These are phyloP conservation scores for Amborella trichopoda DNA, from an alignment of 164 flowering plant genomes.

Conservation along the genomic window DNA sequence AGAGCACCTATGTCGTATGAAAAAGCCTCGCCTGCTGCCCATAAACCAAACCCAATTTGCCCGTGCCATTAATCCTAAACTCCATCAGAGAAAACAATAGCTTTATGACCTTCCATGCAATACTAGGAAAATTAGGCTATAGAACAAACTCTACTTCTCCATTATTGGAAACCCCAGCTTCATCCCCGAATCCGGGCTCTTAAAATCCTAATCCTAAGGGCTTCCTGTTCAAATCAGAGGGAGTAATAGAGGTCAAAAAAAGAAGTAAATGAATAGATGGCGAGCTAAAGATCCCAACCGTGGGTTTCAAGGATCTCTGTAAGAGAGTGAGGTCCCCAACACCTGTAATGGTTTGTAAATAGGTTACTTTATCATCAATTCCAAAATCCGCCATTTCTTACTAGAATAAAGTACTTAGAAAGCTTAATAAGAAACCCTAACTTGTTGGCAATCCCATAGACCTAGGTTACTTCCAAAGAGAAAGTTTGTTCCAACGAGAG, in stretches of 20 bases:
- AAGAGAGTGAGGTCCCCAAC: constrained; percentile 70
- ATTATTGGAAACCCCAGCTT: not conserved
- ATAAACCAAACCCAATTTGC: constrained; percentile 71
- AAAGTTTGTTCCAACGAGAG: too few species aligned
- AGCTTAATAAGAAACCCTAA: too few species aligned
- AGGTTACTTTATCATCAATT: constrained; percentile 66
- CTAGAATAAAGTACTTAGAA: too few species aligned
- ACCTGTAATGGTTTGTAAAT: constrained; percentile 96
- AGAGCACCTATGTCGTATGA: constrained; percentile 53
- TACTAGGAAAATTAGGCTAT: constrained; percentile 19
- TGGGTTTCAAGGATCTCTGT: constrained; percentile 85
- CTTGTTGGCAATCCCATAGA: too few species aligned
- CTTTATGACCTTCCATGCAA: constrained; percentile 76
- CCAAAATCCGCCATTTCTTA: too few species aligned
- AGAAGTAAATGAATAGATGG: constrained; percentile 48
- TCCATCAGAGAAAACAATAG: constrained; percentile 63
- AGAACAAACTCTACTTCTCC: not conserved
- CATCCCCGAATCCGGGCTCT: not conserved
- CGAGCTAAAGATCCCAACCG: constrained; percentile 91
- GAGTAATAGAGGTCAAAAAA: not conserved
- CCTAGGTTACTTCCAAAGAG: too few species aligned
- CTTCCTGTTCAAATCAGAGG: not conserved
- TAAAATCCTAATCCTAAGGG: not conserved
- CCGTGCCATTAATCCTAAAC: constrained; percentile 75
- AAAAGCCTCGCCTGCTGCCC: constrained; percentile 81